Conservation (phyloP, 768 basidiomycete genomes). For the Termitomyces sp. region DNA sequence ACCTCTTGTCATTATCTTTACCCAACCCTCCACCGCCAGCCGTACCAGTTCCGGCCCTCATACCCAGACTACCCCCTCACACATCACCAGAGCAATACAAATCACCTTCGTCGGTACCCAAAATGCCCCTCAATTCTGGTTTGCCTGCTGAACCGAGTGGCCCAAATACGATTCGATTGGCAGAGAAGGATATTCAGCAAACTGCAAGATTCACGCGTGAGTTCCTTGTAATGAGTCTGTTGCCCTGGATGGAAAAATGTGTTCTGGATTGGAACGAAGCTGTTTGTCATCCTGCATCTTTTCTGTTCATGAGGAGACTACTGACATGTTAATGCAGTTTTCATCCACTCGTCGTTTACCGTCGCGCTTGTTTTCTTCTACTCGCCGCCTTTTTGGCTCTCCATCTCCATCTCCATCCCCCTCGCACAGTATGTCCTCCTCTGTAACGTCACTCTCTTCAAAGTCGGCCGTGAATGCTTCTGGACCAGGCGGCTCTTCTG, state of each 20-base stretch:
- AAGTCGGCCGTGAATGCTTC: slow-evolving; percentile 30
- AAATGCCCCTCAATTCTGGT: slow-evolving; percentile 14
- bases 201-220: slow-evolving; percentile 79
- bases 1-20: slow-evolving; percentile 57
- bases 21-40: slow-evolving; percentile 60
- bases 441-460: slow-evolving; percentile 34
- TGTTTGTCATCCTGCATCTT: slow-evolving; percentile 25
- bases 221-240: slow-evolving; percentile 80
- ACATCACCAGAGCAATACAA: slow-evolving; percentile 27
- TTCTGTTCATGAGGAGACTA: neutral
- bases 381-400: slow-evolving; percentile 76
- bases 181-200: slow-evolving; percentile 68
- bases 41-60: slow-evolving; percentile 56
- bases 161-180: slow-evolving; percentile 46
- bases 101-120: slow-evolving; percentile 8
- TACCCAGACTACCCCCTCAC: slow-evolving; percentile 62
- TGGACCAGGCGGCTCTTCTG: slow-evolving; percentile 15
- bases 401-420: slow-evolving; percentile 43
- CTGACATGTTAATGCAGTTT: slow-evolving; percentile 36
- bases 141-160: slow-evolving; percentile 19
- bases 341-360: slow-evolving; percentile 74
- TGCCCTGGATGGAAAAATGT: slow-evolving; percentile 97
- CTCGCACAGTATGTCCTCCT: slow-evolving; percentile 29
- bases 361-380: slow-evolving; percentile 81
- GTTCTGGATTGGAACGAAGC: slow-evolving; percentile 92